Conservation (phyloP, 768 basidiomycete genomes). For the Kwoniella newhampshirensis region DNA sequence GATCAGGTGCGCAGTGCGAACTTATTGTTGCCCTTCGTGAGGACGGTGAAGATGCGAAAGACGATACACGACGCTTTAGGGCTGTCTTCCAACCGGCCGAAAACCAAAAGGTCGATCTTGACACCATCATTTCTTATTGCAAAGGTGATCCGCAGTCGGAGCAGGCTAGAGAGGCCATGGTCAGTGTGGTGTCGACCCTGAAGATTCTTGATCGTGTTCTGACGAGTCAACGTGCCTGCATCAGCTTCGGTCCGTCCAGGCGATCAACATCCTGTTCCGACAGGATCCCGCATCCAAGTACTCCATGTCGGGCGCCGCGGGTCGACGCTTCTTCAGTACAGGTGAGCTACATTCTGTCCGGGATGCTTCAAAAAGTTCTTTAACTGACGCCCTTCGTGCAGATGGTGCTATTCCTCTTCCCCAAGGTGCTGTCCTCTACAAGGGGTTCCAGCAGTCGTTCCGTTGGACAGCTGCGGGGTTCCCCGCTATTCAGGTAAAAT, state of each 20-base stretch:
- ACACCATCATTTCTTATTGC: conserved; percentile 45
- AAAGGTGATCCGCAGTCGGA: conserved; percentile 39
- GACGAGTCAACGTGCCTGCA: neutral
- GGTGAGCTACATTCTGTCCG: conserved; percentile 19
- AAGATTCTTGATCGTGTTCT: neutral
- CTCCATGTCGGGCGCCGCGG: conserved; percentile 47
- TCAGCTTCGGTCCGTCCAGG: conserved; percentile 45
- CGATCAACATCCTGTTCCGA: conserved; percentile 51
- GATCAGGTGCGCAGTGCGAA: conserved; percentile 26
- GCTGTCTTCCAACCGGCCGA: conserved; percentile 39
- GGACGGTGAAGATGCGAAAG: conserved; percentile 31
- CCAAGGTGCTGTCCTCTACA: conserved; percentile 49
- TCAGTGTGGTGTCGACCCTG: too few species aligned
- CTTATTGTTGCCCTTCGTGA: conserved; percentile 40
- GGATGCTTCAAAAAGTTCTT: neutral
- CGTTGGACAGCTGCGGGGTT: conserved; percentile 36
- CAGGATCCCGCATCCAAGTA: conserved; percentile 37
- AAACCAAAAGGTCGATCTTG: conserved; percentile 42
- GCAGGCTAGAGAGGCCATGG: conserved; percentile 38
- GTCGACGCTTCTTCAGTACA: conserved; percentile 48
- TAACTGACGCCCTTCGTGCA: conserved; percentile 14
- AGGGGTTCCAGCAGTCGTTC: conserved; percentile 53
- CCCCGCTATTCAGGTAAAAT: conserved; percentile 47
- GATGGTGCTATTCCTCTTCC: conserved; percentile 39
- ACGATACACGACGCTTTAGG: conserved; percentile 47